Evolutionary conservation across 2,329 filamentous ascomycete species (phyloP), one percentile per base, ranked within the genome.

Genomic region (Aureobasidium vineae): DNA sequence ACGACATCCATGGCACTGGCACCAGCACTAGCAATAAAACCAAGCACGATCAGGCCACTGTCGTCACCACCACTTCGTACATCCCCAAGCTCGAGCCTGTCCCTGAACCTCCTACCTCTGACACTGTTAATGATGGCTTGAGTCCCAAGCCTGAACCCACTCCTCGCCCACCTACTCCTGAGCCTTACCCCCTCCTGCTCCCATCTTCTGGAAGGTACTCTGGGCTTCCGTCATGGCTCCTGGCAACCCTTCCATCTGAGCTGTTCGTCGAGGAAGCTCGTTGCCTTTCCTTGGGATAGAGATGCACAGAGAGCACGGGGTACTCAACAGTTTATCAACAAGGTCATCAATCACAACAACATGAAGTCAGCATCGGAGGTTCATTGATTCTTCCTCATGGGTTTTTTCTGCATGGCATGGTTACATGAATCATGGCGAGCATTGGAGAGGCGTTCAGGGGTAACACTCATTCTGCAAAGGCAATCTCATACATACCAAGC

Each of bases 131-230:
- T 4, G 36, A 15, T 10, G 53, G 13, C 7, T 8, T 54, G 4
- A 31, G 28, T 28, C 53, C 53, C 21, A 56, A 41, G 36, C 53
- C 53, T 56, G 53, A 56, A 21, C 53, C 53, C n/a, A 21, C 26
- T n/a, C 11, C 52, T 41, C n/a, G 11, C 11, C 52, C 52, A 11
- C 33, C 52, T 28, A 21, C 36, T 19, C n/a, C 53, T 33, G 33
- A 10, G 33, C 13, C 53, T 41, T 11, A 5, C 21, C 53, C 53
- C 21, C 53, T 28, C 19, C 36, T 28, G 3, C 53, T 21, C 23
- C 53, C 3, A 7, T 56, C 21, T 41, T 23, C 36, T 56, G 36
- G 36, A 56, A 33, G n/a, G 5, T 41, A 1, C 13, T 56, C 13
- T 40, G 36, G 53, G 36, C 23, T 5, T 19, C 38, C 0, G 3